phyloP scores from a whole-genome alignment of 352 stramenopile genomes.

The Pythium grandisporangium region DNA sequence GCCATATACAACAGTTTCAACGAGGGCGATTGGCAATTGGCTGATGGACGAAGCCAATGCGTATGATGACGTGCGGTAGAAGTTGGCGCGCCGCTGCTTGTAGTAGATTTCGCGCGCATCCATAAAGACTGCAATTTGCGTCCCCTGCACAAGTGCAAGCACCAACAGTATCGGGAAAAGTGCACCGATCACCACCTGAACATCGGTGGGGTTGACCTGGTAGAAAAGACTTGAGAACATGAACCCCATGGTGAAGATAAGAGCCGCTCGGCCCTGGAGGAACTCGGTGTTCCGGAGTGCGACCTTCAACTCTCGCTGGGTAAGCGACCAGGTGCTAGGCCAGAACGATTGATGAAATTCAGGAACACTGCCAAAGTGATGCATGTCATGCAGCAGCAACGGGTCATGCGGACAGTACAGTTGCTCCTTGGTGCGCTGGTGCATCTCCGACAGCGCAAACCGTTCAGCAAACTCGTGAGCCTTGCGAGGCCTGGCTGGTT shows the following conservation, averaged over 20 bases:
- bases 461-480: conserved; percentile 12
- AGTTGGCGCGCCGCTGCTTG: conserved; percentile 70
- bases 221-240: conserved; percentile 29
- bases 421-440: conserved; percentile 38
- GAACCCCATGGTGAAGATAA: conserved; percentile 34
- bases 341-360: conserved; percentile 14
- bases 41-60: conserved; percentile 25
- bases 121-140: conserved; percentile 69
- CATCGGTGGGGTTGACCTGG: conserved; percentile 16
- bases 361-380: conserved; percentile 60
- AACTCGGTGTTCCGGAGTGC: conserved; percentile 30
- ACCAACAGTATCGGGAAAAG: conserved; percentile 77
- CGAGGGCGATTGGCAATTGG: conserved; percentile 16
- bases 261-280: conserved; percentile 15
- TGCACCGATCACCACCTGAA: conserved; percentile 46
- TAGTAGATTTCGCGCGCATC: conserved; percentile 54
- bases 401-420: conserved; percentile 83
- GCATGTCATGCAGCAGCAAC: conserved; percentile 60
- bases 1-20: conserved; percentile 62
- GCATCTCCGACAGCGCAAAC: conserved; percentile 15
- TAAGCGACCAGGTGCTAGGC: conserved; percentile 10
- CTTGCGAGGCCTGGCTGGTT: too few relatives aligned
- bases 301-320: conserved; percentile 37
- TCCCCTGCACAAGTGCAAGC: conserved; percentile 54
- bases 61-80: conserved; percentile 57